Conservation (phyloP, 345 rosid genomes). For the Cardamine resedifolia region DNA sequence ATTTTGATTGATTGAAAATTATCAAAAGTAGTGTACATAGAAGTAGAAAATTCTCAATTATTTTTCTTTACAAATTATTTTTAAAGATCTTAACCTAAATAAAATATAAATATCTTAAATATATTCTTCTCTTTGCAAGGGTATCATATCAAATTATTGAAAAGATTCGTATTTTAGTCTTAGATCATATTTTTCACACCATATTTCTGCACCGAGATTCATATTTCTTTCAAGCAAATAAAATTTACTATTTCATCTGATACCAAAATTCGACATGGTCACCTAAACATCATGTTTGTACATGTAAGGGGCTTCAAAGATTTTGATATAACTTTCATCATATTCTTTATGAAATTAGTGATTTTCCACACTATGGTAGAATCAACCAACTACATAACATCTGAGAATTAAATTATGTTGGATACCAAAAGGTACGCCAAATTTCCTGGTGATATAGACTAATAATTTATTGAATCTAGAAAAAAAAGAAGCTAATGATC, state of each 20-base stretch:
- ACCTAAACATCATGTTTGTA: too few species aligned
- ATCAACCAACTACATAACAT: not conserved
- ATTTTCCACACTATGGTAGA: not conserved
- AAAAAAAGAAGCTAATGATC: not conserved
- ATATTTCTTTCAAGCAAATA: not conserved
- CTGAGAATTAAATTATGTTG: not conserved
- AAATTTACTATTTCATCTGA: too few species aligned
- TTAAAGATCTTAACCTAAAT: not conserved
- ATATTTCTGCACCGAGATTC: not conserved
- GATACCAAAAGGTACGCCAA: not conserved
- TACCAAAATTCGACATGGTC: too few species aligned
- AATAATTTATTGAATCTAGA: not conserved
- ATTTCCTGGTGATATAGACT: not conserved
- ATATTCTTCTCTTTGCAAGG: not conserved
- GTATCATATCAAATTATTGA: not conserved
- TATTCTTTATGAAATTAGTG: not conserved
- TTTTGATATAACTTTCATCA: too few species aligned
- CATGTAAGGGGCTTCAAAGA: too few species aligned
- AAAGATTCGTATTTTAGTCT: not conserved
- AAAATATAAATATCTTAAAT: too few species aligned
- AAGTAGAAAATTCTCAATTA: not conserved
- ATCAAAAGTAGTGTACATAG: not conserved
- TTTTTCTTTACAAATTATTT: not conserved
- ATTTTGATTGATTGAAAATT: not conserved
- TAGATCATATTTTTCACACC: not conserved